phyloP scores from a whole-genome alignment of 805 yeast species.

The Wickerhamiella allomyrinae region DNA sequence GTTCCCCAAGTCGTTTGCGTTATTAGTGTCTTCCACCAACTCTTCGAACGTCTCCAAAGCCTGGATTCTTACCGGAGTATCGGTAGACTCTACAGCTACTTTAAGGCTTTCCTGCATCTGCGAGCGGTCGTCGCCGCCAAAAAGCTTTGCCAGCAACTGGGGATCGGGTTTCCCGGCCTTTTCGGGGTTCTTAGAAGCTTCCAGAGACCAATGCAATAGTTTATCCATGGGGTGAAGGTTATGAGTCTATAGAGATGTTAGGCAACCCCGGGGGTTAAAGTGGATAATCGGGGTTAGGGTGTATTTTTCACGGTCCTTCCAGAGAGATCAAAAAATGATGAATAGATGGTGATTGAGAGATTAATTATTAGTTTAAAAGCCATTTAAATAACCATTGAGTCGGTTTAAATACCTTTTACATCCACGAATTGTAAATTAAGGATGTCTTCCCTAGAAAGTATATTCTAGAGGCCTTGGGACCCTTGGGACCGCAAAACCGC shows the following conservation, averaged over 20 bases:
- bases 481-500: no score
- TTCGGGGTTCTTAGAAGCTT: conserved; percentile 52
- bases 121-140: conserved; percentile 76
- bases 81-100: conserved; percentile 42
- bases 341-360: no score
- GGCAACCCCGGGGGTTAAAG: neutral
- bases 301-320: no score
- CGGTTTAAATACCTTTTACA: no score
- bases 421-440: no score
- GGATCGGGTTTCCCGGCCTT: conserved; percentile 50
- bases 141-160: conserved; percentile 60
- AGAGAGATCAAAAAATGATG: no score
- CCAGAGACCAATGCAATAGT: conserved; percentile 80
- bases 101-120: conserved; percentile 67
- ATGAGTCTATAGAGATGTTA: no score
- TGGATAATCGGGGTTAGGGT: neutral
- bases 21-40: conserved; percentile 84
- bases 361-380: no score
- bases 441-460: no score
- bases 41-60: conserved; percentile 89
- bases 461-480: no score
- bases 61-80: conserved; percentile 46
- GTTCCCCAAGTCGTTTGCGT: conserved; percentile 83
- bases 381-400: no score
- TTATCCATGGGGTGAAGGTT: conserved; percentile 57